These are phyloP conservation scores for Marvania coccoides DNA, from an alignment of 139 green algal genomes.

Conservation along the genomic window DNA sequence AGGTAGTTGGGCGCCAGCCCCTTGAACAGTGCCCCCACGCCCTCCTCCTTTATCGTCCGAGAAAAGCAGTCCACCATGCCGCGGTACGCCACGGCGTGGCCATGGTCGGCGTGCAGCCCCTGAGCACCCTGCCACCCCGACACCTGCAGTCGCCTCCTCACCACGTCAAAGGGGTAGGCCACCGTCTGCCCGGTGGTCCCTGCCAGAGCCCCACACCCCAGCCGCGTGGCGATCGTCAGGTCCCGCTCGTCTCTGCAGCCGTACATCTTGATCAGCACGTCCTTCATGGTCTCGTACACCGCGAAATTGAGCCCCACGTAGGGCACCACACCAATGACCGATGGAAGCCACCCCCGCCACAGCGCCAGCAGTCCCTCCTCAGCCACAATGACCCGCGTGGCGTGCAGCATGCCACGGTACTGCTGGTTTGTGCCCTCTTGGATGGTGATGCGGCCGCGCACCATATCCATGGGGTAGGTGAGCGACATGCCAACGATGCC, in stretches of 20 bases:
- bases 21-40: conserved; percentile 54
- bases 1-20: conserved; percentile 94
- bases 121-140: conserved; percentile 71
- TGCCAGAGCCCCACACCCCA: conserved; percentile 86
- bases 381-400: conserved; percentile 59
- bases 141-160: conserved; percentile 87
- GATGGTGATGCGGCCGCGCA: conserved; percentile 46
- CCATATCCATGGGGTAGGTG: conserved; percentile 99
- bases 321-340: conserved; percentile 93
- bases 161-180: conserved; percentile 97
- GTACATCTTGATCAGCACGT: conserved; percentile 60
- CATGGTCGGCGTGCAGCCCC: conserved; percentile 56
- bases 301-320: conserved; percentile 99
- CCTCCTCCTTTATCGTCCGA: conserved; percentile 86
- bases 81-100: conserved; percentile 68
- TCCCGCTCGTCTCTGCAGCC: conserved; percentile 68
- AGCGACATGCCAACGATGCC: conserved; percentile 94
- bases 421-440: conserved; percentile 47
- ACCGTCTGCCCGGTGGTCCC: conserved; percentile 87
- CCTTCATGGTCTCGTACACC: conserved; percentile 96
- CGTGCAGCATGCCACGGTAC: conserved; percentile 90
- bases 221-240: conserved; percentile 64
- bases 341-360: conserved; percentile 95
- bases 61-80: conserved; percentile 97
- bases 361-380: conserved; percentile 87